phyloP scores from a whole-genome alignment of 768 basidiomycete species.

The Pulveroboletus sp. region DNA sequence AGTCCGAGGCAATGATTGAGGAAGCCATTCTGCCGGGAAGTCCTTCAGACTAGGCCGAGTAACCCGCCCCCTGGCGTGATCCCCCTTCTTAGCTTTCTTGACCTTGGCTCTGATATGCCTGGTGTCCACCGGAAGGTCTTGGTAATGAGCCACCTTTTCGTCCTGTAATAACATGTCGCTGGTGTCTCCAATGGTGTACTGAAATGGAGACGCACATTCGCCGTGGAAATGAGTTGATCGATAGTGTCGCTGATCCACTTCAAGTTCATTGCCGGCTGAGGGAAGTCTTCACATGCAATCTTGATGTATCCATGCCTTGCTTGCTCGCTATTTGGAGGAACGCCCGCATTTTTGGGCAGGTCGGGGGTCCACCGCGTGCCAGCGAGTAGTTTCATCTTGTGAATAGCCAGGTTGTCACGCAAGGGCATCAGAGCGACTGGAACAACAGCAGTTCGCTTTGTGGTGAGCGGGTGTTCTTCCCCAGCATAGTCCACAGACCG shows the following conservation, averaged over 20 bases:
- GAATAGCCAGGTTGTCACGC: conserved; percentile 54
- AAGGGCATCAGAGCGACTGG: conserved; percentile 74
- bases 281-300: conserved; percentile 87
- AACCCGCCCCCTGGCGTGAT: conserved; percentile 53
- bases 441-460: conserved; percentile 70
- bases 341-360: conserved; percentile 66
- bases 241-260: conserved; percentile 91
- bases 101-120: conserved; percentile 73
- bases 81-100: conserved; percentile 69
- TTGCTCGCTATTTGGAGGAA: conserved; percentile 38
- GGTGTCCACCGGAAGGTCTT: conserved; percentile 72
- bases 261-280: conserved; percentile 77
- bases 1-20: conserved; percentile 21
- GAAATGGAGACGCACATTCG: conserved; percentile 61
- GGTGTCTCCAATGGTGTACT: conserved; percentile 3
- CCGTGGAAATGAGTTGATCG: conserved; percentile 70
- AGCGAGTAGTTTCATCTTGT: conserved; percentile 85
- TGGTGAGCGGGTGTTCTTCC: conserved; percentile 65
- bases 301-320: conserved; percentile 79
- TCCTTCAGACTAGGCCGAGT: conserved; percentile 66
- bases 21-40: conserved; percentile 86
- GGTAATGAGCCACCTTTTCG: conserved; percentile 40
- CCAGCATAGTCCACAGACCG: conserved; percentile 75
- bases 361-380: conserved; percentile 81
- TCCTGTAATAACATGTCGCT: conserved; percentile 21